Evolutionary conservation across 768 basidiomycete species (phyloP).

Genomic region (Lactarius hengduanensis): DNA sequence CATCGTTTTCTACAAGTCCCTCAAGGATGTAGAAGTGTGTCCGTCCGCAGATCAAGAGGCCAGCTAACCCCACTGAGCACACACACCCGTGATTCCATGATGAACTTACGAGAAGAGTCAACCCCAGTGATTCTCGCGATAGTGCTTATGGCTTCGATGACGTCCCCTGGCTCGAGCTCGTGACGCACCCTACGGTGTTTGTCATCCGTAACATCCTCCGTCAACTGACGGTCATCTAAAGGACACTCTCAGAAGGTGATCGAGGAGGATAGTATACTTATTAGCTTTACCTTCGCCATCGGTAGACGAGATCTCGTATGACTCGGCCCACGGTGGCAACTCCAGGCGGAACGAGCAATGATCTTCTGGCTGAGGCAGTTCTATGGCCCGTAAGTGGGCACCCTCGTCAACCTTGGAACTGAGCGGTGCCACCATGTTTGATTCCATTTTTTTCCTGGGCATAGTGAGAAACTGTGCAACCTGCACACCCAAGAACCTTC

Average conservation of each 20-base stretch:
- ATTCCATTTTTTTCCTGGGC: slow-evolving; percentile 74
- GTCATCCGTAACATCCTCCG: slow-evolving; percentile 82
- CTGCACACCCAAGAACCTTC: slow-evolving; percentile 20
- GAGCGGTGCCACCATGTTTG: slow-evolving; percentile 46
- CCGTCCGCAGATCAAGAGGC: slow-evolving; percentile 82
- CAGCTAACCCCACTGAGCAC: slow-evolving; percentile 48
- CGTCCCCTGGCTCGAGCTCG: slow-evolving; percentile 84
- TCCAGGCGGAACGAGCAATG: slow-evolving; percentile 53
- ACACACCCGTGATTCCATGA: not conserved
- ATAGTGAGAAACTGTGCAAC: slow-evolving; percentile 5
- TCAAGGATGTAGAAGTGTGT: slow-evolving; percentile 89
- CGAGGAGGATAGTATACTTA: slow-evolving; percentile 1
- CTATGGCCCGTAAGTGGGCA: slow-evolving; percentile 49
- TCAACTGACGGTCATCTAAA: slow-evolving; percentile 49
- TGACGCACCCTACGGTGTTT: slow-evolving; percentile 86
- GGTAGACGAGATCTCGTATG: slow-evolving; percentile 63
- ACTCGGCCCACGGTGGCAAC: slow-evolving; percentile 71
- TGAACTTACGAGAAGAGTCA: slow-evolving; percentile 79
- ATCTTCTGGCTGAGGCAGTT: slow-evolving; percentile 50
- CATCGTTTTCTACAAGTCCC: slow-evolving; percentile 81
- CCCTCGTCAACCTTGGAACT: slow-evolving; percentile 49
- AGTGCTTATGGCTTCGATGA: slow-evolving; percentile 83
- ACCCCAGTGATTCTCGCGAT: slow-evolving; percentile 88
- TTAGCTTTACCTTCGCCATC: slow-evolving; percentile 54
- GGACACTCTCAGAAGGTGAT: slow-evolving; percentile 14